Conservation (phyloP, 345 rosid genomes). For the Melaleuca quinquenervia region DNA sequence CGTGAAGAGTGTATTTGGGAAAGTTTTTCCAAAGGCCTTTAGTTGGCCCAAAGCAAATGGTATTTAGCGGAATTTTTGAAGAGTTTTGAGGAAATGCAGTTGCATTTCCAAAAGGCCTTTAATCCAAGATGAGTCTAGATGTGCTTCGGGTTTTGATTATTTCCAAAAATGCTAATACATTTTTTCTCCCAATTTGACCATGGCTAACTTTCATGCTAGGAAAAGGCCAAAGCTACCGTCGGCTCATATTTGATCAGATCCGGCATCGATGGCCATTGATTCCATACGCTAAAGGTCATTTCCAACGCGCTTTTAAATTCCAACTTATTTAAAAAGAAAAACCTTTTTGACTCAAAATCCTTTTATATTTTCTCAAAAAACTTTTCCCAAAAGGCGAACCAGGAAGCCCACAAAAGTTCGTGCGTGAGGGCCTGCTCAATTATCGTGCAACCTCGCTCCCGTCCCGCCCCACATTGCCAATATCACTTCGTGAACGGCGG, state of each 20-base stretch:
- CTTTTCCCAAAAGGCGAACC: background rate
- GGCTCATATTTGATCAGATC: background rate
- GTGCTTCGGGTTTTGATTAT: background rate
- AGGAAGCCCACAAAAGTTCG: background rate
- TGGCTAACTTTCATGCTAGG: accelerated
- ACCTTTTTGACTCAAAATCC: background rate
- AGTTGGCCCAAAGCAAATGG: background rate
- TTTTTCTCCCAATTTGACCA: background rate
- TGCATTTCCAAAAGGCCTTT: background rate
- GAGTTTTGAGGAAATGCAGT: background rate
- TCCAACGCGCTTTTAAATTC: background rate
- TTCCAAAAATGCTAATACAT: background rate
- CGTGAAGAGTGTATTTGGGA: background rate
- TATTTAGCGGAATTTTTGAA: background rate
- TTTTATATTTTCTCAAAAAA: background rate
- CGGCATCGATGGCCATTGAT: background rate
- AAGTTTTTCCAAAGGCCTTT: background rate
- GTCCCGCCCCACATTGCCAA: background rate
- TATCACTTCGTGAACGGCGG: background rate
- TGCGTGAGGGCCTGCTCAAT: background rate
- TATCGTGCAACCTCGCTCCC: background rate
- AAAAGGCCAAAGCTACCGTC: accelerated
- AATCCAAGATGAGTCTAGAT: accelerated
- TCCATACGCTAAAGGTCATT: background rate
- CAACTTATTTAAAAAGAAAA: background rate